Conservation (phyloP, 305 asterid genomes). For the Fraxinus dipetala region DNA sequence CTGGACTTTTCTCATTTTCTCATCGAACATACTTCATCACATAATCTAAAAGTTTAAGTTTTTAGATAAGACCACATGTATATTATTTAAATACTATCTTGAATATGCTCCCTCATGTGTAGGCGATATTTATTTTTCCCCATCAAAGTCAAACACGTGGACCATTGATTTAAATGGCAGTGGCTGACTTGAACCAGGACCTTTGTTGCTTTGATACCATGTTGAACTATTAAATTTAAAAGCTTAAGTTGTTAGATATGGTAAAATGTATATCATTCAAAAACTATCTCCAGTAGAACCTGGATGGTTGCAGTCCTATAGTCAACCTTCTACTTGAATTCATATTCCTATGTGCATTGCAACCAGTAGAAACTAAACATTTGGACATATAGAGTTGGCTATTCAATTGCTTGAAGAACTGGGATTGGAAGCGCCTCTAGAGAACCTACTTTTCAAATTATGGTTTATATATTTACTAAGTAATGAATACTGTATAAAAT, state of each 20-base stretch:
- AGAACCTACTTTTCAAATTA: not conserved
- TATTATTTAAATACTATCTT: not conserved
- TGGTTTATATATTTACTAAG: not conserved
- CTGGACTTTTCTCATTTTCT: constrained; percentile 1
- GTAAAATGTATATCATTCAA: not conserved
- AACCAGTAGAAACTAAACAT: not conserved
- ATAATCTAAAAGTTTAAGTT: not conserved
- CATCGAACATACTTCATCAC: not conserved
- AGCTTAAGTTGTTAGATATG: not conserved
- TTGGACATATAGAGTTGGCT: constrained; percentile 9
- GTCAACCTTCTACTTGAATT: not conserved
- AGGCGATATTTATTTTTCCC: not conserved
- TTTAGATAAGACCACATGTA: not conserved
- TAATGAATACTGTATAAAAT: not conserved
- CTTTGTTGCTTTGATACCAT: not conserved
- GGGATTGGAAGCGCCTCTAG: not conserved
- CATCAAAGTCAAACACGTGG: not conserved
- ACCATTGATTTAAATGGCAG: not conserved
- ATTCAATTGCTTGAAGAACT: not conserved
- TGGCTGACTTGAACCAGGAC: not conserved
- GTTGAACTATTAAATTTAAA: not conserved
- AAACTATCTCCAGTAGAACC: not conserved
- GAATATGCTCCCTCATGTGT: not conserved
- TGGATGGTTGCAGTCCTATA: not conserved
- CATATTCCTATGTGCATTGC: not conserved